Evolutionary conservation across 2,329 filamentous ascomycete genomes (phyloP).

Genomic region (Ascomycota sp.): DNA sequence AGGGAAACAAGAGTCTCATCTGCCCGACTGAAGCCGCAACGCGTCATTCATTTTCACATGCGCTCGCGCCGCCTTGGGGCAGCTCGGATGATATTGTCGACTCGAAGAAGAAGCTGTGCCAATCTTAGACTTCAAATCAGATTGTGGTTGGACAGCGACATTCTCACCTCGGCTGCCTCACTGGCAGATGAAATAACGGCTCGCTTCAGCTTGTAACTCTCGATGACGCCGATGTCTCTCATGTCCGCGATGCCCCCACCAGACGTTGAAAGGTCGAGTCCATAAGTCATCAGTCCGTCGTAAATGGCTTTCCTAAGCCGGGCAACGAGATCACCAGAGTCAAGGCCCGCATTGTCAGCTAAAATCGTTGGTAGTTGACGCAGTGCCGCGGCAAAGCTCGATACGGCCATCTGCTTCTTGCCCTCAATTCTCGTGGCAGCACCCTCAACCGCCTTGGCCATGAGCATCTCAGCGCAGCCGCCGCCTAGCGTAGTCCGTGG

Average conservation of each 20-base stretch:
- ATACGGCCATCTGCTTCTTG: constrained; percentile 87
- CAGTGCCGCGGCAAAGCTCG: constrained; percentile 69
- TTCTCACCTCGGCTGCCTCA: constrained; percentile 77
- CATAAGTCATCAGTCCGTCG: constrained; percentile 78
- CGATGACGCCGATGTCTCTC: constrained; percentile 82
- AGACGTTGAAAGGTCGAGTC: constrained; percentile 68
- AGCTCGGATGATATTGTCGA: constrained; percentile 93
- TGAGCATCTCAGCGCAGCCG: constrained; percentile 94
- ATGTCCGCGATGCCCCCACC: constrained; percentile 89
- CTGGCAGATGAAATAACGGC: constrained; percentile 94
- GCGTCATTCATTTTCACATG: constrained; percentile 10
- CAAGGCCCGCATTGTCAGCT: constrained; percentile 88
- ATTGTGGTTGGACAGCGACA: neutral
- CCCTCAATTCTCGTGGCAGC: constrained; percentile 84
- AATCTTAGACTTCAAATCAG: neutral
- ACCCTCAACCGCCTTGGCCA: constrained; percentile 92
- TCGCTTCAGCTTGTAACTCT: constrained; percentile 95
- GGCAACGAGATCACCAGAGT: constrained; percentile 82
- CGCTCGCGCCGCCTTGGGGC: constrained; percentile 42
- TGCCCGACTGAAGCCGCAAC: neutral
- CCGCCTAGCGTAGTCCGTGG: constrained; percentile 85
- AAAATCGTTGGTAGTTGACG: constrained; percentile 89
- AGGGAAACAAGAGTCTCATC: no score
- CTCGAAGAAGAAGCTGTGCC: constrained; percentile 60
- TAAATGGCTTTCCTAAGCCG: constrained; percentile 85